Evolutionary conservation across 2,329 filamentous ascomycete genomes (phyloP).

Genomic region (Blumeria graminis): DNA sequence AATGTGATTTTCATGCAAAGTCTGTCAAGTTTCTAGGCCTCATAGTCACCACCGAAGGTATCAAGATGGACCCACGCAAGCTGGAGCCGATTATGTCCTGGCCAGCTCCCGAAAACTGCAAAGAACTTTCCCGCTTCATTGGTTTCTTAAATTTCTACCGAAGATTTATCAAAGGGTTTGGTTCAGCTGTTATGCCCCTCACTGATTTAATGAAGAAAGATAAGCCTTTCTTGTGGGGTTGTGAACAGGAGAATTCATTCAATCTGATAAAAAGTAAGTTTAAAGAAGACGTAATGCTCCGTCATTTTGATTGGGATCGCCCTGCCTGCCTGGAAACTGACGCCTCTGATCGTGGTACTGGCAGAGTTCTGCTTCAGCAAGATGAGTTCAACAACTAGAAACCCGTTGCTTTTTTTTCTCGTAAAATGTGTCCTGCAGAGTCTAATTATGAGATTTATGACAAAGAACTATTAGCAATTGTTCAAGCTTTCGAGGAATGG

Average conservation of each 20-base stretch:
- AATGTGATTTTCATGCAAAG: background rate
- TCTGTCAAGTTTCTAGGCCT: background rate
- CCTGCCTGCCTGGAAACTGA: background rate
- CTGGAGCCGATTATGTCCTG: background rate
- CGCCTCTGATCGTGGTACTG: background rate
- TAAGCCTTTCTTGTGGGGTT: background rate
- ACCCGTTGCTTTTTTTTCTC: background rate
- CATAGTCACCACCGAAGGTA: background rate
- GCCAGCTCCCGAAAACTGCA: background rate
- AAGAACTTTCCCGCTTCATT: background rate
- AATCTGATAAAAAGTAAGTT: background rate
- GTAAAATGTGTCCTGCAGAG: background rate
- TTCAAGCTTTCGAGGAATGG: background rate
- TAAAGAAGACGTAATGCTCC: background rate
- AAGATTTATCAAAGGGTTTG: background rate
- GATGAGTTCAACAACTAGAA: background rate
- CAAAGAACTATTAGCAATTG: background rate
- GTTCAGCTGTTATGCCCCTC: background rate
- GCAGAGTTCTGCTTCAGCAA: background rate
- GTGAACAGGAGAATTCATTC: background rate
- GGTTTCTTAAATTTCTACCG: conserved; percentile 1
- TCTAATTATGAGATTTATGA: background rate
- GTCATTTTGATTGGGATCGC: background rate
- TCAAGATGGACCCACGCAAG: background rate
- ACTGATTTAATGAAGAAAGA: conserved; percentile 1